A percentile compares a stretch with the other conserved stretches of the same genome.
Conservation (phyloP, 208 protist species). For the Acanthamoeba comandoni region DNA sequence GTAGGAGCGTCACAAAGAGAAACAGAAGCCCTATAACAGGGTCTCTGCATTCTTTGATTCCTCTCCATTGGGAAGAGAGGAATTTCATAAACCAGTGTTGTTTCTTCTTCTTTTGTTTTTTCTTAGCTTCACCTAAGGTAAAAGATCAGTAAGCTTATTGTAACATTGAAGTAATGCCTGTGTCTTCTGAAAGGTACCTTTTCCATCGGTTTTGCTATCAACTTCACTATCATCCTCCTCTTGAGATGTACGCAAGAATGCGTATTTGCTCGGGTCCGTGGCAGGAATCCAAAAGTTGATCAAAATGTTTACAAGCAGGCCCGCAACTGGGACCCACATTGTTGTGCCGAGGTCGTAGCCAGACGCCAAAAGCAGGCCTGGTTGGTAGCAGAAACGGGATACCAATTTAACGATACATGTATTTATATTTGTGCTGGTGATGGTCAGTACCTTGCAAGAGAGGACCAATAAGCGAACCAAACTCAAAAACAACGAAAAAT, state of each 20-base stretch:
- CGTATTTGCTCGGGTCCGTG: conserved; percentile 60
- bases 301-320: conserved; percentile 31
- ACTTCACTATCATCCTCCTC: not conserved
- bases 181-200: no score
- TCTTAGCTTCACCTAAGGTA: no score
- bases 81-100: no score
- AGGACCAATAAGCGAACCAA: conserved; percentile 48
- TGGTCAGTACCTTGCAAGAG: conserved; percentile 22
- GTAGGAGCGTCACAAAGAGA: conserved; percentile 60
- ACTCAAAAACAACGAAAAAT: conserved; percentile 67
- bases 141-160: no score
- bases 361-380: conserved; percentile 20
- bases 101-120: conserved; percentile 61
- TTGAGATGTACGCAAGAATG: conserved; percentile 35
- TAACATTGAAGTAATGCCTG: no score
- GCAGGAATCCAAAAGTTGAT: conserved; percentile 56
- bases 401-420: not conserved
- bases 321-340: conserved; percentile 37
- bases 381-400: not conserved
- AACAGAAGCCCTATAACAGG: conserved; percentile 61
- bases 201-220: no score
- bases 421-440: not conserved
- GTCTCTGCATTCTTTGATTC: conserved; percentile 70
- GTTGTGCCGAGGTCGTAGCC: conserved; percentile 46
- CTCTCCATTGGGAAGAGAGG: not conserved